These are phyloP conservation scores for Jaapia argillacea DNA, from an alignment of 768 basidiomycete species.

Conservation along the genomic window DNA sequence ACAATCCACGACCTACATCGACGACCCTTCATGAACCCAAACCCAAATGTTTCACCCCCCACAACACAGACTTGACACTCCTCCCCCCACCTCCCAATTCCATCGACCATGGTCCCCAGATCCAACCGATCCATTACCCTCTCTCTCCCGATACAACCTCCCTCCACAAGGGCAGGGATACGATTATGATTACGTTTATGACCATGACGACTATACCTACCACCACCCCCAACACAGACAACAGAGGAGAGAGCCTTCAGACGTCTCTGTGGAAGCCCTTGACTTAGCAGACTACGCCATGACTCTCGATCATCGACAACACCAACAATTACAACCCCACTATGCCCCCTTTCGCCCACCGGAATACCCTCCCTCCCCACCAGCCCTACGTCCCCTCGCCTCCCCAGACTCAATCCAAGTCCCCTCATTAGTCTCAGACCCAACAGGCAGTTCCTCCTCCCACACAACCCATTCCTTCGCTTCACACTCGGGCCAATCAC, in stretches of 20 bases:
- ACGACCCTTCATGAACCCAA: slow-evolving; percentile 12
- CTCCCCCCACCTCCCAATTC: slow-evolving; percentile 41
- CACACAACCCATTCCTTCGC: slow-evolving; percentile 2
- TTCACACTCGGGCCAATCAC: slow-evolving; percentile 16
- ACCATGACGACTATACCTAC: not conserved
- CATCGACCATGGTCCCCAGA: slow-evolving; percentile 63
- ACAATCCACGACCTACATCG: slow-evolving; percentile 9
- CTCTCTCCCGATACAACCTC: slow-evolving; percentile 8
- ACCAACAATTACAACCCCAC: slow-evolving; percentile 11
- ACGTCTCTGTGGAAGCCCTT: slow-evolving; percentile 59
- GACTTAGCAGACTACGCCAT: slow-evolving; percentile 64
- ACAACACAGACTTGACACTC: slow-evolving; percentile 32
- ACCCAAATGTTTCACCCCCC: slow-evolving; percentile 34
- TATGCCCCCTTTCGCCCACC: slow-evolving; percentile 15
- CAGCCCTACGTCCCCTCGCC: slow-evolving; percentile 17
- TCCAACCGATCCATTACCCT: slow-evolving; percentile 34
- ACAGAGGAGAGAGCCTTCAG: slow-evolving; percentile 42
- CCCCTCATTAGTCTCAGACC: slow-evolving; percentile 8
- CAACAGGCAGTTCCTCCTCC: slow-evolving; percentile 6
- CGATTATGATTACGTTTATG: not conserved
- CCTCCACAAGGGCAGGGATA: not conserved
- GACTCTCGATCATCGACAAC: slow-evolving; percentile 32
- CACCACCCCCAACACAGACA: slow-evolving; percentile 10
- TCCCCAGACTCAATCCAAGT: slow-evolving; percentile 19
- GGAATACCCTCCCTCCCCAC: slow-evolving; percentile 22